Percentiles rank a stretch among this genome's conserved stretches.
Conservation (phyloP, 75 land plant species). For the Larix kaempferi region DNA sequence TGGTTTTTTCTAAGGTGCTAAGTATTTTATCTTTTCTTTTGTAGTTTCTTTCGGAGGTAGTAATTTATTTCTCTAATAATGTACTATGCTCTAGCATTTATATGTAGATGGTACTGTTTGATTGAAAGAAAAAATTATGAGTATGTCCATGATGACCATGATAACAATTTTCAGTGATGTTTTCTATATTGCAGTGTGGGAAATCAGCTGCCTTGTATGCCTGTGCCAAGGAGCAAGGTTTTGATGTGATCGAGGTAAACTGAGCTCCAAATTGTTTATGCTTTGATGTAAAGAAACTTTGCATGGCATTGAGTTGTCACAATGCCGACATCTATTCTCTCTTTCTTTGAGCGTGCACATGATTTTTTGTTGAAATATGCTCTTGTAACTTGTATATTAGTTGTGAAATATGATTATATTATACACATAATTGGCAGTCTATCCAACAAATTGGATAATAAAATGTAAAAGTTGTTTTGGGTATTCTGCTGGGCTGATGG, state of each 20-base stretch:
- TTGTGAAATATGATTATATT: too few relatives aligned
- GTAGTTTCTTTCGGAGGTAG: too few relatives aligned
- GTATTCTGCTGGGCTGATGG: too few relatives aligned
- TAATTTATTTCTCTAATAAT: too few relatives aligned
- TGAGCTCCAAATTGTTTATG: neutral
- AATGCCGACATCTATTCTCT: neutral
- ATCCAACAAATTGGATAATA: too few relatives aligned
- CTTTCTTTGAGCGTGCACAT: too few relatives aligned
- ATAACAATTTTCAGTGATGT: neutral
- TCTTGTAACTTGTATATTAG: too few relatives aligned
- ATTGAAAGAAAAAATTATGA: neutral
- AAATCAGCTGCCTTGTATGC: slow-evolving; percentile 97
- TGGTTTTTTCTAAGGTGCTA: too few relatives aligned
- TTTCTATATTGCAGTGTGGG: slow-evolving; percentile 72
- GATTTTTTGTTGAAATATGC: too few relatives aligned
- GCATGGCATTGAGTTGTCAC: neutral
- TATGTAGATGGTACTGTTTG: neutral
- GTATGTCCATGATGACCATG: neutral
- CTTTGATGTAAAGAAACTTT: neutral
- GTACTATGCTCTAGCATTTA: neutral
- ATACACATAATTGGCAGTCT: too few relatives aligned
- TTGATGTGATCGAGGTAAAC: slow-evolving; percentile 83
- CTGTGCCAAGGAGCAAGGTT: slow-evolving; percentile 90
- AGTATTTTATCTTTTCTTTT: too few relatives aligned
- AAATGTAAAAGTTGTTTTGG: too few relatives aligned